phyloP scores from a whole-genome alignment of 78 protist species.

The slime mould (Dictyostelium discoideum) region dicty_2.7 NC_007090.3:1218501-1219000 shows the following conservation, averaged over 20 bases:
- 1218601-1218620: not conserved
- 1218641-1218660: slow-evolving; percentile 32
- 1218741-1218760: slow-evolving; percentile 21
- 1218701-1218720: slow-evolving; percentile 1
- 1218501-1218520: not conserved
- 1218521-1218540: not conserved
- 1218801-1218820: not conserved
- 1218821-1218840: slow-evolving; percentile 37
- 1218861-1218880: not conserved
- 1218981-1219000: not conserved
- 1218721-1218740: not conserved
- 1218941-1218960: not conserved
- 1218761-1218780: not conserved
- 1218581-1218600: not conserved
- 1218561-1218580: slow-evolving; percentile 12
- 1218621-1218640: slow-evolving; percentile 15
- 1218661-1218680: not conserved
- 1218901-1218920: not conserved
- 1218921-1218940: not conserved
- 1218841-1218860: slow-evolving; percentile 14
- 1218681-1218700: not conserved
- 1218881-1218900: not conserved
- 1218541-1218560: not conserved
- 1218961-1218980: not conserved
- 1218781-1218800: slow-evolving; percentile 40